phyloP scores from a whole-genome alignment of 2,329 filamentous ascomycete species.

The Pezizomycotina sp. region DNA sequence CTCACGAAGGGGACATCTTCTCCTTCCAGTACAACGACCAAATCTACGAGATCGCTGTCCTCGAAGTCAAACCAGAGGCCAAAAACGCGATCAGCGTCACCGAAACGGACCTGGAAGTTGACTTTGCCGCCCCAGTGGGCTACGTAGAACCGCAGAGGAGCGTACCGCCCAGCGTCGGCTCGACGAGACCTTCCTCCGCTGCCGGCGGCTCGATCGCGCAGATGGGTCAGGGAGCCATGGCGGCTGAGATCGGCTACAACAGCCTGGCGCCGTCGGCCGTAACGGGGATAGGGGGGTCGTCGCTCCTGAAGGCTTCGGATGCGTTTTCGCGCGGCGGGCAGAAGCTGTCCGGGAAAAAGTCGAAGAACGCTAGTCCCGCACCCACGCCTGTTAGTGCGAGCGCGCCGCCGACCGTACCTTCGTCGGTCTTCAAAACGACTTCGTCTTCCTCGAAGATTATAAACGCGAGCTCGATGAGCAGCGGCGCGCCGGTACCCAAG shows the following conservation, averaged over 20 bases:
- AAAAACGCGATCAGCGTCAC: slow-evolving; percentile 81
- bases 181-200: slow-evolving; percentile 60
- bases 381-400: slow-evolving; percentile 30
- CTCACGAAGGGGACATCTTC: slow-evolving; percentile 85
- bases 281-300: slow-evolving; percentile 50
- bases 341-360: slow-evolving; percentile 67
- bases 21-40: slow-evolving; percentile 95
- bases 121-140: slow-evolving; percentile 84
- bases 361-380: slow-evolving; percentile 53
- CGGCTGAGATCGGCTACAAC: slow-evolving; percentile 90
- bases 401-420: slow-evolving; percentile 30
- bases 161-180: slow-evolving; percentile 37
- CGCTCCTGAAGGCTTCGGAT: slow-evolving; percentile 30
- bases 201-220: slow-evolving; percentile 42
- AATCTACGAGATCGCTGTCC: slow-evolving; percentile 77
- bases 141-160: slow-evolving; percentile 67
- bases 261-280: slow-evolving; percentile 66
- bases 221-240: slow-evolving; percentile 87
- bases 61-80: slow-evolving; percentile 78
- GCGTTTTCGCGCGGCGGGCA: slow-evolving; percentile 67
- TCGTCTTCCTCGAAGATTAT: slow-evolving; percentile 11
- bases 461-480: slow-evolving; percentile 25
- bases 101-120: slow-evolving; percentile 90
- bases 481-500: slow-evolving; percentile 43
- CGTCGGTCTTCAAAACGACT: slow-evolving; percentile 26